phyloP scores from a whole-genome alignment of 306 rosid genomes.

The Fragaria vesca region DNA sequence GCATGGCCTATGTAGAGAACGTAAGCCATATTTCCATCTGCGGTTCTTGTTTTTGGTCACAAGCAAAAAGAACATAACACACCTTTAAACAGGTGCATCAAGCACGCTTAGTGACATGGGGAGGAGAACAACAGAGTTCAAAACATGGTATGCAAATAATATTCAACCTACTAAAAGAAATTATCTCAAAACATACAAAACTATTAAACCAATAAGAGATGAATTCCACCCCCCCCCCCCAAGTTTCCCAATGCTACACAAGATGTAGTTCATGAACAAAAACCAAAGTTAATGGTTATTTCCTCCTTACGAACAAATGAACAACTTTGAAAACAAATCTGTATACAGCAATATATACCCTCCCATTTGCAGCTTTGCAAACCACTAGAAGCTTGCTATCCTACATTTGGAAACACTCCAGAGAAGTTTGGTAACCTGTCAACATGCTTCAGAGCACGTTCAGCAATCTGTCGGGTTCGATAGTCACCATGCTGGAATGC shows the following conservation, averaged over 20 bases:
- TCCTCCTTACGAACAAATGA: conserved; percentile 38
- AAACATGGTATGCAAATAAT: neutral
- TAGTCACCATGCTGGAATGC: conserved; percentile 96
- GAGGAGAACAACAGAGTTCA: neutral
- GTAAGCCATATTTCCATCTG: neutral
- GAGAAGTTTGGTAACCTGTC: conserved; percentile 98
- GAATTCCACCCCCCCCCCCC: neutral
- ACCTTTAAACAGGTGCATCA: neutral
- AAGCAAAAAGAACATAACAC: neutral
- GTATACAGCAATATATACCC: conserved; percentile 46
- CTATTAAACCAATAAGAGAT: conserved; percentile 7
- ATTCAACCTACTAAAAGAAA: neutral
- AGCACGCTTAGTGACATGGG: neutral
- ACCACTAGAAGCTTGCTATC: conserved; percentile 32
- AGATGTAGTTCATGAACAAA: conserved; percentile 1
- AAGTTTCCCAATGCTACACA: neutral
- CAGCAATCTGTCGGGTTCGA: conserved; percentile 92
- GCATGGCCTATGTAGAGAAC: too few relatives aligned
- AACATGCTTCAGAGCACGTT: conserved; percentile 89
- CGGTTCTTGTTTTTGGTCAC: neutral
- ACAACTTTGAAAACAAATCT: conserved; percentile 33
- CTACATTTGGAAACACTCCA: conserved; percentile 72
- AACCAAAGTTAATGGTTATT: conserved; percentile 17
- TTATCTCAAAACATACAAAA: neutral
- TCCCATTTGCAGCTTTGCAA: conserved; percentile 40